Evolutionary conservation across 495 filamentous ascomycete genomes (phyloP), one percentile per base, ranked within the genome.

Genomic region (Recurvomyces mirabilis): DNA sequence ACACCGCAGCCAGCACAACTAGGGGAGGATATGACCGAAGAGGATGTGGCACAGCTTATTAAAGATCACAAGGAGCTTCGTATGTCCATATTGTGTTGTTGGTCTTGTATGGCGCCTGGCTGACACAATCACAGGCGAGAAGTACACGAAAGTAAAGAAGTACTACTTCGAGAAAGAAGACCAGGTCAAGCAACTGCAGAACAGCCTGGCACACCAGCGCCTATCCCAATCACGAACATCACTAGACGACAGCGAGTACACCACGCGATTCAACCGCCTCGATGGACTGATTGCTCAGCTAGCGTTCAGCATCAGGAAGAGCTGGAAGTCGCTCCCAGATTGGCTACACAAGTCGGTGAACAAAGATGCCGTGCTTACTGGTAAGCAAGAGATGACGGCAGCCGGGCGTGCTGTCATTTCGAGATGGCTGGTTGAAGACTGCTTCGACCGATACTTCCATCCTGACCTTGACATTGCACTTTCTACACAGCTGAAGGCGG

Each of bases 121-220:
- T 56, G 43, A 57, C 40, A 14, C 17, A 33, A 12, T 31, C 14
- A 23, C 56, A 95, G 88, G 85, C 60, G 76, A 74, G 51, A 98
- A 98, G 68, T 98, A 98, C 59, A 86, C 86, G 64, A 95, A 95
- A 60, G 91, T 98, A 38, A 98, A 98, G 68, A 77, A 84, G 24
- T 82, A 94, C 51, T 98, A 95, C 59, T 98, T 96, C 59, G 91
- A 98, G 45, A 87, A 87, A 53, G 88, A 93, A 56, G 69, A 80
- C 35, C 89, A 96, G 59, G 85, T 98, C 10, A 86, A 95, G 59
- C 82, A 87, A 56, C 75, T 98, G 10, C 91, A 98, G 63, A 96
- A 98, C 60, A 89, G 85, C 4, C 76, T 98, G 34, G 91, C 93
- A 25, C 85, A 95, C 60, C 93, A 96, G 62, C 78, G 91, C 40